A percentile compares a stretch with the other conserved stretches of the same genome.
These are phyloP conservation scores for Didymella pomorum DNA, from an alignment of 2,329 filamentous ascomycete genomes.

Conservation along the genomic window DNA sequence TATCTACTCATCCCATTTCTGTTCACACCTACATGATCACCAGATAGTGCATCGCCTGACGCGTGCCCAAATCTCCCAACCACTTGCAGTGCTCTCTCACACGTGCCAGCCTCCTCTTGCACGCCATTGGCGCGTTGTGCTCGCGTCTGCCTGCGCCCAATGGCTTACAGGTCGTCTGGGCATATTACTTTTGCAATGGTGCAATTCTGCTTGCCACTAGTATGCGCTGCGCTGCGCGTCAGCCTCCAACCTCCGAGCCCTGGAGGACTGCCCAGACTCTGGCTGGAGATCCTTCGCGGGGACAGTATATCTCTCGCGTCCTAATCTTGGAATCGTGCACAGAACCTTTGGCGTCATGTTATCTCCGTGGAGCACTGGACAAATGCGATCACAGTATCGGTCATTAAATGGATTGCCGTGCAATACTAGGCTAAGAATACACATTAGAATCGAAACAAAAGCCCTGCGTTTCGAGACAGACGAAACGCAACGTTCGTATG, in stretches of 20 bases:
- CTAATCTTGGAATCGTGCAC: background rate
- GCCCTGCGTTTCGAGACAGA: background rate
- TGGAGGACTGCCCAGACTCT: no score
- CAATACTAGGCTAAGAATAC: constrained; percentile 17
- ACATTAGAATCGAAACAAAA: constrained; percentile 11
- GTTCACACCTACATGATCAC: background rate
- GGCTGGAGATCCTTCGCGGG: background rate
- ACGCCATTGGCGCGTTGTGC: background rate
- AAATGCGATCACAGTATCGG: background rate
- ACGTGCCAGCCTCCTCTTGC: background rate
- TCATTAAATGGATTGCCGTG: constrained; percentile 1
- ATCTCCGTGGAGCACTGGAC: background rate
- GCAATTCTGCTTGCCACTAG: background rate
- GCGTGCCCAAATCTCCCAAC: background rate
- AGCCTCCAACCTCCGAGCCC: background rate
- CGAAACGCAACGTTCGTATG: constrained; percentile 7
- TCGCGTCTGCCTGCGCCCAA: background rate
- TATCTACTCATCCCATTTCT: background rate
- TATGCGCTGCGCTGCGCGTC: no score
- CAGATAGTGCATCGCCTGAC: background rate
- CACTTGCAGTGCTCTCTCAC: background rate
- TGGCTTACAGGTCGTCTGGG: background rate
- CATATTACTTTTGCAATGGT: background rate
- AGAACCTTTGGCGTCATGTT: constrained; percentile 6
- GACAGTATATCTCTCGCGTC: background rate